Base-by-base conservation (phyloP, 2,329 filamentous ascomycete genomes). In the Trichothecium roseum region DNA sequence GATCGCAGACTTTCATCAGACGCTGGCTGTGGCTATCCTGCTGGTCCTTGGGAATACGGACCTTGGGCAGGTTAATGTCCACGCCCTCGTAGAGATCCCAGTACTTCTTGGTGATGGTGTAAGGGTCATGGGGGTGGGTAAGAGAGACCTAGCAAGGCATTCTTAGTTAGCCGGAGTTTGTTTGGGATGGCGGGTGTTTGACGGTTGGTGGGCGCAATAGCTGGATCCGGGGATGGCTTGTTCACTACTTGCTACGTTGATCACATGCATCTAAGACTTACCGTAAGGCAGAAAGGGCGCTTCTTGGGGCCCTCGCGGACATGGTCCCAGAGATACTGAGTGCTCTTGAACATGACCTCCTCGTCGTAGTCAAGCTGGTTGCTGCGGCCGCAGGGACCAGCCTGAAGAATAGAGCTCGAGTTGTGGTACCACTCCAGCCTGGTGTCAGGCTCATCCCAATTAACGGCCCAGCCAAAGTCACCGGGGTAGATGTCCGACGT, bases 361-460 rank as follows among this genome's bases (percentile, higher is more conserved):
- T 94, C 88, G 50, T 95, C 88, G 49, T 89, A 95, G 56, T 95
- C 88, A 35, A 95, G 72, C 67, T 95, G 88, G 63, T 95, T 95
- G 61, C 85, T 94, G 45, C 87, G 76, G 28, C 93, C 81, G 49
- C 87, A 94, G 20, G 81, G 76, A 8, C 88, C 88, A 1, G 88
- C 88, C 57, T 95, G 86, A 51, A 89, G 67, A 47, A 95, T 89
- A 6, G 87, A 94, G 51, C 84, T 88, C 61, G 88, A 87, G 56
- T 95, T 94, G 68, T 95, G 88, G 56, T 91, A 95, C 84, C 87
- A 95, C 60, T 95, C 88, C 29, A 89, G 76, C 31, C 88, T 75
- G 28, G 77, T 78, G 24, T 87, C 80, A 9, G 88, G 87, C 56
- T 88, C 78, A 54, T 95, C 88, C 88, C 88, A 95, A 62, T 94